A percentile compares a stretch with the other conserved stretches of the same genome.
phyloP scores from a whole-genome alignment of 2,329 filamentous ascomycete genomes.

The Helotiales sp. region DNA sequence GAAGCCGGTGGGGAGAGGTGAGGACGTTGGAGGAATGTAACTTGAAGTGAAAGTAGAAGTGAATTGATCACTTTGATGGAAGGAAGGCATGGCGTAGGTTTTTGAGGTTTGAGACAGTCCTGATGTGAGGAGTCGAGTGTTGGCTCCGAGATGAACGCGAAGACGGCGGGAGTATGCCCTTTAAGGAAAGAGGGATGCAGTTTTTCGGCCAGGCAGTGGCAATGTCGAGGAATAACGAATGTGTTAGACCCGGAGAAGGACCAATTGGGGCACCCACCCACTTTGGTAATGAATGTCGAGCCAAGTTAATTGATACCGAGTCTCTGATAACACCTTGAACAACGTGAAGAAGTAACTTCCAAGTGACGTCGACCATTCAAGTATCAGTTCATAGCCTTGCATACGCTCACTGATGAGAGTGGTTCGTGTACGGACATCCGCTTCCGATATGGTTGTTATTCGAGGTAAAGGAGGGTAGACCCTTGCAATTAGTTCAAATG shows the following conservation, averaged over 20 bases:
- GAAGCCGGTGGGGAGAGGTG: slow-evolving; percentile 18
- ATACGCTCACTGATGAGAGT: neutral
- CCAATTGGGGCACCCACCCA: neutral
- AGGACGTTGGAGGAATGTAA: too few relatives aligned
- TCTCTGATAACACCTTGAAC: neutral
- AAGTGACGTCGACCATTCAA: neutral
- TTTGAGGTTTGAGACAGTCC: neutral
- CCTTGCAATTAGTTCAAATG: neutral
- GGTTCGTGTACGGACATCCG: neutral
- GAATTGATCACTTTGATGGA: neutral
- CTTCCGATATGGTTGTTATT: neutral
- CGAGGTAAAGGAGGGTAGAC: neutral
- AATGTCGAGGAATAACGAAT: neutral
- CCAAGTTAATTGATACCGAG: neutral
- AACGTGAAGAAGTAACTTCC: neutral
- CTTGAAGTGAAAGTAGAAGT: neutral
- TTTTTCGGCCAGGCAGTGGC: neutral
- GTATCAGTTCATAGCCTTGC: neutral
- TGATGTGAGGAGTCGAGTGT: neutral
- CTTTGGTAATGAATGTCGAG: neutral
- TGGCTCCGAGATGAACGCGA: neutral
- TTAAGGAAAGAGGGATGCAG: neutral
- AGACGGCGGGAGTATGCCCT: neutral
- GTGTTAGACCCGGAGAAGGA: neutral
- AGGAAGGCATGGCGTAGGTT: neutral